Evolutionary conservation across 2,329 filamentous ascomycete species (phyloP).

Genomic region (Coniella vitis): DNA sequence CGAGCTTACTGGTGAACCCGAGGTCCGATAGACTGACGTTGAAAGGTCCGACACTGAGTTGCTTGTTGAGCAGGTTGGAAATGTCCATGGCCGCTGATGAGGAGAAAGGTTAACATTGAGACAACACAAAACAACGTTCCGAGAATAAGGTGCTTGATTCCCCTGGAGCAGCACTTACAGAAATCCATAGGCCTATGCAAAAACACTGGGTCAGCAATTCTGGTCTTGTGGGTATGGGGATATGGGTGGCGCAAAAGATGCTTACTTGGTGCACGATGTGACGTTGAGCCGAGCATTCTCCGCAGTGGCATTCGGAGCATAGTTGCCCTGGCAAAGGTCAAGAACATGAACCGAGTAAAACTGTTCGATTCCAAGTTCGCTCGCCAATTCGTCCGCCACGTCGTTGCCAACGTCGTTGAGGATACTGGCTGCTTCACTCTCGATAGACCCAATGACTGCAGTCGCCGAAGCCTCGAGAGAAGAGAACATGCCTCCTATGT

Average conservation of each 20-base stretch:
- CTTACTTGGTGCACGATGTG: slow-evolving; percentile 21
- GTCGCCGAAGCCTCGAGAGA: slow-evolving; percentile 12
- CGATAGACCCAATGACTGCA: slow-evolving; percentile 17
- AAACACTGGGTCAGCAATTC: neutral
- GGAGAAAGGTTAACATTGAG: neutral
- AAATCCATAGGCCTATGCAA: slow-evolving; percentile 16
- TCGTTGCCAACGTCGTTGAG: slow-evolving; percentile 28
- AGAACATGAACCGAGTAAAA: slow-evolving; percentile 29
- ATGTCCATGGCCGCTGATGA: slow-evolving; percentile 33
- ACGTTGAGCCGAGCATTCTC: slow-evolving; percentile 20
- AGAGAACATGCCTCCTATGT: slow-evolving; percentile 14
- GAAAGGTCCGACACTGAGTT: slow-evolving; percentile 39
- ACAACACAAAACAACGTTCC: fast-evolving
- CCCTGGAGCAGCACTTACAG: slow-evolving; percentile 14
- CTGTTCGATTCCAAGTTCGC: slow-evolving; percentile 26
- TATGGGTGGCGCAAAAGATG: neutral
- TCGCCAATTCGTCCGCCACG: slow-evolving; percentile 21
- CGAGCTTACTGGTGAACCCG: slow-evolving; percentile 37
- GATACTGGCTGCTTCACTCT: slow-evolving; percentile 20
- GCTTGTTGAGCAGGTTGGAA: slow-evolving; percentile 37
- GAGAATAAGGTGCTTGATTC: neutral
- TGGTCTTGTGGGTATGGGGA: too few species aligned
- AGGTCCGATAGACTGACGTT: slow-evolving; percentile 38
- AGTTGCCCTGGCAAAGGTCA: slow-evolving; percentile 25
- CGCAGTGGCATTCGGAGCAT: slow-evolving; percentile 22